Evolutionary conservation across 1,284 basidiomycete species (phyloP).

Genomic region (Trametes versicolor): DNA sequence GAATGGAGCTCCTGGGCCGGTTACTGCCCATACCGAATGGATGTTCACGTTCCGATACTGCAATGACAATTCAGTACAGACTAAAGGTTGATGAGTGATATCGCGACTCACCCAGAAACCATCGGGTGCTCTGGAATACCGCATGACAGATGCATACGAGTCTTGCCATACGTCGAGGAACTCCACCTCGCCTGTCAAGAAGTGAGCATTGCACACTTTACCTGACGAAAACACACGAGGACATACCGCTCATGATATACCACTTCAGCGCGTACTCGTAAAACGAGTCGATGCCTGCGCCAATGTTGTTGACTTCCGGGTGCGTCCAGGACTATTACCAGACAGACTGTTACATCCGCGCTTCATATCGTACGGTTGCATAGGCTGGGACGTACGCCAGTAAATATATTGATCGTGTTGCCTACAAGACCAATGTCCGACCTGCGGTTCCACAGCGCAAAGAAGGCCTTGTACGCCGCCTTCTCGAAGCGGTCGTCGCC

Average conservation of each 20-base stretch:
- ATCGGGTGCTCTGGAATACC: slow-evolving; percentile 81
- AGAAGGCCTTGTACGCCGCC: slow-evolving; percentile 85
- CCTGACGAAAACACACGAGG: neutral
- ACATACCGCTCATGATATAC: slow-evolving; percentile 88
- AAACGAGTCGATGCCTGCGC: slow-evolving; percentile 94
- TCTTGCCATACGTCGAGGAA: slow-evolving; percentile 95
- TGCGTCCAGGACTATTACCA: slow-evolving; percentile 66
- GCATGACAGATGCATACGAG: slow-evolving; percentile 89
- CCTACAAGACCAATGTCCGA: slow-evolving; percentile 86
- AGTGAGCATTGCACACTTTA: neutral
- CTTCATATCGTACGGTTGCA: slow-evolving; percentile 18
- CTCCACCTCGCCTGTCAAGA: slow-evolving; percentile 76
- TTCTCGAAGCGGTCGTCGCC: slow-evolving; percentile 90
- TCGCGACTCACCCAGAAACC: slow-evolving; percentile 81
- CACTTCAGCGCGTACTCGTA: slow-evolving; percentile 92
- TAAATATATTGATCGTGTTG: slow-evolving; percentile 86
- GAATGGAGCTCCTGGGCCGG: neutral
- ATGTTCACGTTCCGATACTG: slow-evolving; percentile 85
- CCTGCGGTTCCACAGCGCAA: slow-evolving; percentile 91
- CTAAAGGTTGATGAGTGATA: neutral
- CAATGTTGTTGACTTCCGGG: slow-evolving; percentile 83
- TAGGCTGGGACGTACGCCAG: slow-evolving; percentile 64
- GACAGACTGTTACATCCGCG: slow-evolving; percentile 11
- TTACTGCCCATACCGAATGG: slow-evolving; percentile 51
- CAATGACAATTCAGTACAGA: slow-evolving; percentile 9